Evolutionary conservation across 805 yeast genomes (phyloP), one percentile per base, ranked within the genome.

Genomic region (Isabelozyma rhagii): DNA sequence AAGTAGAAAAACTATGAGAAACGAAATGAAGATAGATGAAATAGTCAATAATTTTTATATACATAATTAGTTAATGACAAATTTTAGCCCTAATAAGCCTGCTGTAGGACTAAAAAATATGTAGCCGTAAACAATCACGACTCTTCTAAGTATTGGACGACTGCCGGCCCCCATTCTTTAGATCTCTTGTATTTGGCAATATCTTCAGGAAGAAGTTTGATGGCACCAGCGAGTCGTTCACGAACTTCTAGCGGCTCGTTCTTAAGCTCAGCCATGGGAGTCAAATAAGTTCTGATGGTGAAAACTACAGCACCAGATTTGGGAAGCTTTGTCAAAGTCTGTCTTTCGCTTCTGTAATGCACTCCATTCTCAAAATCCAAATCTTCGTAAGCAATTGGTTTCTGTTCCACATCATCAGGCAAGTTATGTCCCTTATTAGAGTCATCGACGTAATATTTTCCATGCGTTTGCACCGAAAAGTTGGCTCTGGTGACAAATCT

Each of bases 121-220:
- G 18, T 39, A 39, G 13, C 4, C 41, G 9, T 39, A 39, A 39
- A 8, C 8, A 6, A n/a, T 39, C n/a, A n/a, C 18, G 41, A 39
- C 41, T 44, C 36, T 10, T 44, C 55, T 44, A 64, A 52, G 47
- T 63, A 66, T 44, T 59, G 51, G n/a, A 55, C 70, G 0, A 82
- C 84, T 0, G 92, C 85, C 0, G 80, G 80, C 0, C 91, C 89
- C 91, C 94, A 87, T 54, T 73, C 83, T 2, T 76, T 75, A 31
- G 81, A 74, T 50, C 81, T 74, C 63, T 88, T 88, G 68, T 88
- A 88, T 27, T 69, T 68, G 1, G 83, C 82, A 49, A 87, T 63
- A 25, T 72, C 80, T 3, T 72, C 81, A 8, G 86, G 85, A 60
- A 87, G 74, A 0, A 83, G 85, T 18, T 78, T 78, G 36, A 89